phyloP scores from a whole-genome alignment of 305 asterid species.

The Fraxinus sp. region DNA sequence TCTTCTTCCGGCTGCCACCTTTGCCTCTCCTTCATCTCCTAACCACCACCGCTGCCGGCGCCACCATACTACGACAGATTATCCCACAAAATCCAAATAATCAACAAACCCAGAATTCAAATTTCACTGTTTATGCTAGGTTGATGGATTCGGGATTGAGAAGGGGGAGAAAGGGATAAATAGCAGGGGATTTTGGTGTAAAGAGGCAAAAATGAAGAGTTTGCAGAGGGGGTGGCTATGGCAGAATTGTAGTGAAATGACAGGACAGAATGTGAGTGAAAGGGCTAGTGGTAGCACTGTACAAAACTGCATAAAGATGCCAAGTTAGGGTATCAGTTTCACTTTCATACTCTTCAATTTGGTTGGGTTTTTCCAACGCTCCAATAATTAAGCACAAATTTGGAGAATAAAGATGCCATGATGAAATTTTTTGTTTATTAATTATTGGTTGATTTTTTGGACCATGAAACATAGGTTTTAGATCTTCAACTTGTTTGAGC shows the following conservation, averaged over 20 bases:
- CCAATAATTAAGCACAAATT: background rate
- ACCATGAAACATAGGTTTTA: no score
- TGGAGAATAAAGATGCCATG: background rate
- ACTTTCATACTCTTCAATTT: background rate
- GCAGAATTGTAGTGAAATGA: conserved; percentile 62
- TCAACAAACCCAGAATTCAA: background rate
- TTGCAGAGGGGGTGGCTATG: conserved; percentile 30
- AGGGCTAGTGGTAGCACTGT: conserved; percentile 9
- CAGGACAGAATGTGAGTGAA: conserved; percentile 39
- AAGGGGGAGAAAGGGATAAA: background rate
- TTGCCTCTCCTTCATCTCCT: conserved; percentile 79
- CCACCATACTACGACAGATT: background rate
- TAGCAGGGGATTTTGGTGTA: background rate
- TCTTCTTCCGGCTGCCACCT: conserved; percentile 90
- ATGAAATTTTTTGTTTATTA: background rate
- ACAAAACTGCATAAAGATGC: conserved; percentile 40
- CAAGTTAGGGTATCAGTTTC: conserved; percentile 21
- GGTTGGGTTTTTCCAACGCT: background rate
- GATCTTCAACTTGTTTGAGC: background rate
- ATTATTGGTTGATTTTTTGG: background rate
- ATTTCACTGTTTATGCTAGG: background rate
- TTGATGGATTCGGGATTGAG: background rate
- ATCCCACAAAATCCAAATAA: background rate
- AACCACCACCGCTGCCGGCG: conserved; percentile 22
- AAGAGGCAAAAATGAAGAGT: background rate